A percentile compares a stretch with the other conserved stretches of the same genome.
phyloP scores from a whole-genome alignment of 495 filamentous ascomycete genomes.

The Hamigera avellanea region DNA sequence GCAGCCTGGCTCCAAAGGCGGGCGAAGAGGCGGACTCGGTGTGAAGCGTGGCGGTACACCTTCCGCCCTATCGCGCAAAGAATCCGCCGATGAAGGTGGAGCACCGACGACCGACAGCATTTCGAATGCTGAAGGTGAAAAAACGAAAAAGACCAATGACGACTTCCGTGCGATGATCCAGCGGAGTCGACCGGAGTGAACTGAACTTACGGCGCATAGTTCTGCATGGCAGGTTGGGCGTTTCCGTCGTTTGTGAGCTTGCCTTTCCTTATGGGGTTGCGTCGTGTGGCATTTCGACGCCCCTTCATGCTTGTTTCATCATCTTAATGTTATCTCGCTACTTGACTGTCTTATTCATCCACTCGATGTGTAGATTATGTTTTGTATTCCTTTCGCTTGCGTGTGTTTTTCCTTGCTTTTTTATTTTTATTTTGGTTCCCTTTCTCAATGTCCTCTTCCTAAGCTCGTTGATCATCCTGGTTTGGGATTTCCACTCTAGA shows the following conservation, averaged over 20 bases:
- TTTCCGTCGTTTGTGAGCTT: conserved; percentile 6
- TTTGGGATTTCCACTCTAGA: no score
- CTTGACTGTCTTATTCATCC: conserved; percentile 5
- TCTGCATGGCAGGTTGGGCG: conserved; percentile 13
- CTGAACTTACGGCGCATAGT: conserved; percentile 14
- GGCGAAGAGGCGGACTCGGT: conserved; percentile 42
- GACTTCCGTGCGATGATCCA: conserved; percentile 76
- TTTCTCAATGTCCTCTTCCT: no score
- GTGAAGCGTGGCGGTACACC: conserved; percentile 43
- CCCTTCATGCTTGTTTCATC: conserved; percentile 1
- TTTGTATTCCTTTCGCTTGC: conserved; percentile 8
- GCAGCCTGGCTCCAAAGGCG: conserved; percentile 34
- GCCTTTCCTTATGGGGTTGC: conserved; percentile 1
- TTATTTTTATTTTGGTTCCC: conserved; percentile 7
- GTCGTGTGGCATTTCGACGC: conserved; percentile 1
- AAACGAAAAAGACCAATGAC: conserved; percentile 62
- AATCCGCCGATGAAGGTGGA: no score
- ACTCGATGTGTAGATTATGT: conserved; percentile 21
- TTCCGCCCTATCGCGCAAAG: conserved; percentile 10
- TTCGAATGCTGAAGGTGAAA: conserved; percentile 11
- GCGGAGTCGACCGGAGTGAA: conserved; percentile 22
- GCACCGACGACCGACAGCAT: conserved; percentile 18
- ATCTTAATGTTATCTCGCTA: conserved; percentile 7
- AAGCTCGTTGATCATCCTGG: no score
- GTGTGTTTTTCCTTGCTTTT: conserved; percentile 7